Evolutionary conservation across 345 rosid genomes (phyloP).

Genomic region (Isatis tinctoria): DNA sequence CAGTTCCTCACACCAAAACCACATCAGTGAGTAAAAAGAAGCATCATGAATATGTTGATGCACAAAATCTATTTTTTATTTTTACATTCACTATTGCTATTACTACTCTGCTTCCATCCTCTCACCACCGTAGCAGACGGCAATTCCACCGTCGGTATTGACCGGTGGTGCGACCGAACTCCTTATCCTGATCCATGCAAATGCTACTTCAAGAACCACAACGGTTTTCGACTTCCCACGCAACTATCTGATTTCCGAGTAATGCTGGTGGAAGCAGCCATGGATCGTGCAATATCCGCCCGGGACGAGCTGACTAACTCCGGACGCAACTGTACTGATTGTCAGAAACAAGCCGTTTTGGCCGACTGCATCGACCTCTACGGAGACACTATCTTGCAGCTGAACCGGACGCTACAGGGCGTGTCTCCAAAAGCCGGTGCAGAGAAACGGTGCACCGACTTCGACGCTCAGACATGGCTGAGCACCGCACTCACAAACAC

Average conservation of each 20-base stretch:
- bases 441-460: constrained; percentile 35
- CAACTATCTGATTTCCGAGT: constrained; percentile 49
- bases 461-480: constrained; percentile 87
- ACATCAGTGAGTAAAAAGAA: constrained; percentile 1
- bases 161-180: constrained; percentile 71
- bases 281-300: constrained; percentile 44
- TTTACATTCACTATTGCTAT: constrained; percentile 17
- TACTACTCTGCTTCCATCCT: constrained; percentile 28
- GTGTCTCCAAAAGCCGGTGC: background rate
- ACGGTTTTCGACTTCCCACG: constrained; percentile 23
- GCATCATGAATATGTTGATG: background rate
- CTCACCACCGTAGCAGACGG: constrained; percentile 11
- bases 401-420: constrained; percentile 54
- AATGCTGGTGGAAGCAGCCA: constrained; percentile 46
- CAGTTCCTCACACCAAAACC: constrained; percentile 4
- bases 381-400: constrained; percentile 48
- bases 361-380: constrained; percentile 65
- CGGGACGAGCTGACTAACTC: constrained; percentile 26
- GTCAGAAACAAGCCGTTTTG: constrained; percentile 44
- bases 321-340: constrained; percentile 24
- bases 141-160: constrained; percentile 21
- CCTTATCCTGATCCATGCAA: constrained; percentile 77
- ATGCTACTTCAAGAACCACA: constrained; percentile 38
- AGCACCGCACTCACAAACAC: constrained; percentile 80
- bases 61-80: constrained; percentile 4